A percentile compares a stretch with the other conserved stretches of the same genome.
Evolutionary conservation across 371 early-diverging fungal genomes (phyloP).

Genomic region (Smittium culicis): DNA sequence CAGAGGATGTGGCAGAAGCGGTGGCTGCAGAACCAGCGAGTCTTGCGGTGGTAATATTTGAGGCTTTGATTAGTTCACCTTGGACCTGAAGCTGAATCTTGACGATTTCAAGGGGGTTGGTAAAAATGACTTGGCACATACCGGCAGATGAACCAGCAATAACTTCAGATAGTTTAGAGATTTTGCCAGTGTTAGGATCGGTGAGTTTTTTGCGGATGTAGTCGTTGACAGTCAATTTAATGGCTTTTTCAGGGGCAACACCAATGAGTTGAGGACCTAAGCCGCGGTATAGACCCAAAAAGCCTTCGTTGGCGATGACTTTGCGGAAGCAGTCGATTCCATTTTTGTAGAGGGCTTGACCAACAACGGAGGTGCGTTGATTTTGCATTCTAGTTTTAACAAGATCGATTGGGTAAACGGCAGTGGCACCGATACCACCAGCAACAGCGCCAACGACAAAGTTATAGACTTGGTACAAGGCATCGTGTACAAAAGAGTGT

Average conservation of each 20-base stretch:
- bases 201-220: slow-evolving; percentile 61
- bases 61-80: slow-evolving; percentile 57
- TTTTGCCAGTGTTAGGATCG: slow-evolving; percentile 50
- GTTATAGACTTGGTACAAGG: slow-evolving; percentile 26
- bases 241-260: slow-evolving; percentile 97
- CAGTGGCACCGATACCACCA: slow-evolving; percentile 90
- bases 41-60: slow-evolving; percentile 10
- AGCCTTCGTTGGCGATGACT: slow-evolving; percentile 84
- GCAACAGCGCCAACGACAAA: slow-evolving; percentile 83
- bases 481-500: slow-evolving; percentile 14
- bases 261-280: slow-evolving; percentile 92
- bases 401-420: slow-evolving; percentile 93
- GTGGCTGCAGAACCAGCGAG: too few relatives aligned
- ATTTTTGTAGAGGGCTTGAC: slow-evolving; percentile 85
- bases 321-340: slow-evolving; percentile 86
- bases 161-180: slow-evolving; percentile 66
- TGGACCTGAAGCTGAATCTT: slow-evolving; percentile 92
- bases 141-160: slow-evolving; percentile 82
- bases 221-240: slow-evolving; percentile 95
- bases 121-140: slow-evolving; percentile 85
- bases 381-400: slow-evolving; percentile 98
- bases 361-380: slow-evolving; percentile 82
- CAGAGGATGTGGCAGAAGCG: too few relatives aligned
- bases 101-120: slow-evolving; percentile 94
- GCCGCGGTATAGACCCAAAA: slow-evolving; percentile 82